Base-by-base conservation (phyloP, 176 grass and related monocot genomes). In the Dactylis glomerata region DNA sequence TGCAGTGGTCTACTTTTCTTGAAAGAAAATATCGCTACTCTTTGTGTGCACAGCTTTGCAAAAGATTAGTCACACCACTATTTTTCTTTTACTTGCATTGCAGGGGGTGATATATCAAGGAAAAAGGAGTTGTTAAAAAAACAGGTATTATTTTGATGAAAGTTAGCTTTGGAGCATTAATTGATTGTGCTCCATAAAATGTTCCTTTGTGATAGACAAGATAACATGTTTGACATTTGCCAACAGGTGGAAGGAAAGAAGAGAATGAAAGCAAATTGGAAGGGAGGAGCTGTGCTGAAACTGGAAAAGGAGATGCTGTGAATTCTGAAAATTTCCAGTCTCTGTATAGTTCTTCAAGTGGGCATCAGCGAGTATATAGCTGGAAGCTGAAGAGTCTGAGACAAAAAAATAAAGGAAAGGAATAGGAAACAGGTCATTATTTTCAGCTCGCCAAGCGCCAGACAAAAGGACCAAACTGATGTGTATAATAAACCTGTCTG, bases 51-150 rank as follows among this genome's bases (percentile, higher is more conserved):
- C 31, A 80, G 15, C 73, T 56, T 74, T 82, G 11, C 10, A 44
- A n/a, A n/a, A n/a, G n/a, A 80, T 68, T 80, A 64, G 71, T 76
- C 76, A 81, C 23, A 73, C 2, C 44, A 26, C 20, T 77, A 17
- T 57, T 79, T 59, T 86, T 81, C 23, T 83, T 64, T 92, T 68
- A 83, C 38, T 81, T 88, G n/a, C n/a, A n/a, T n/a, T n/a, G 73
- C 68, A 98, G 95, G 95, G 12, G 95, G 95, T 77, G 95, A 98
- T 85, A 90, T 98, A 92, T 19, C 95, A 50, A 98, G 95, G 86
- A 98, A 98, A 92, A 98, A 98, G 87, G 95, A 98, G 75, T 85
- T 98, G 73, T 78, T 98, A 66, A 95, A 89, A 75, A 98, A 98
- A 79, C 95, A 98, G 92, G 95, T 97, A 84, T 26, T 33, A 45